Evolutionary conservation across 805 yeast species (phyloP).

Genomic region (Yamadazyma phyllophila): DNA sequence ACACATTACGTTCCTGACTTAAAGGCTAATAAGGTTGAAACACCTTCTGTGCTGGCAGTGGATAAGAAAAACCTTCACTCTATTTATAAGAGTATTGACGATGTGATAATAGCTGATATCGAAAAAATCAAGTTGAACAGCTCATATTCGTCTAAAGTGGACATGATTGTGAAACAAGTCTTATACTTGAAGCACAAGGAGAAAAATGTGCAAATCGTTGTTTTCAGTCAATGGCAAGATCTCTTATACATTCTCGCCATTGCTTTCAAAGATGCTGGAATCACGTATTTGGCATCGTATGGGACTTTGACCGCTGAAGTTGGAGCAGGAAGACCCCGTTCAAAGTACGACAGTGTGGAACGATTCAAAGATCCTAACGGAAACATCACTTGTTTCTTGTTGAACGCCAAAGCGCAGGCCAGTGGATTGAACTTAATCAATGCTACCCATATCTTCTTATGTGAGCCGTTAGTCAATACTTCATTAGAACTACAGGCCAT

Average conservation of each 20-base stretch:
- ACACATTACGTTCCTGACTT: conserved; percentile 56
- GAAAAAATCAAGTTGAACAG: conserved; percentile 28
- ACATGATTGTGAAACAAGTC: conserved; percentile 73
- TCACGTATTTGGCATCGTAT: conserved; percentile 56
- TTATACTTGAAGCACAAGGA: conserved; percentile 59
- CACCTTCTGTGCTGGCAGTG: conserved; percentile 9
- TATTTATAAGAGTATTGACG: conserved; percentile 47
- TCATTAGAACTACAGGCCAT: conserved; percentile 90
- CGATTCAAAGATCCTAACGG: conserved; percentile 57
- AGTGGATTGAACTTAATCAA: conserved; percentile 88
- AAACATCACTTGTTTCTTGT: conserved; percentile 73
- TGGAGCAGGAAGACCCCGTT: conserved; percentile 27
- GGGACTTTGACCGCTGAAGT: conserved; percentile 34
- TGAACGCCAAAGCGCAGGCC: conserved; percentile 84
- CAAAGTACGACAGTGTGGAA: conserved; percentile 44
- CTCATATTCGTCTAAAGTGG: conserved; percentile 81
- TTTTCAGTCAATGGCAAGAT: conserved; percentile 88
- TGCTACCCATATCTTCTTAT: conserved; percentile 87
- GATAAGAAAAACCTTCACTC: conserved; percentile 24
- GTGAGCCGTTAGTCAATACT: conserved; percentile 89
- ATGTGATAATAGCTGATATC: conserved; percentile 44
- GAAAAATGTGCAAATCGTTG: conserved; percentile 69
- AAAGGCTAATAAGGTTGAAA: conserved; percentile 44
- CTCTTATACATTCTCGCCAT: conserved; percentile 63
- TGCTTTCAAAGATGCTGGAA: conserved; percentile 60